Percentiles rank a stretch among this genome's conserved stretches.
These are phyloP conservation scores for Candida succiphila DNA, from an alignment of 805 yeast species.

Conservation along the genomic window DNA sequence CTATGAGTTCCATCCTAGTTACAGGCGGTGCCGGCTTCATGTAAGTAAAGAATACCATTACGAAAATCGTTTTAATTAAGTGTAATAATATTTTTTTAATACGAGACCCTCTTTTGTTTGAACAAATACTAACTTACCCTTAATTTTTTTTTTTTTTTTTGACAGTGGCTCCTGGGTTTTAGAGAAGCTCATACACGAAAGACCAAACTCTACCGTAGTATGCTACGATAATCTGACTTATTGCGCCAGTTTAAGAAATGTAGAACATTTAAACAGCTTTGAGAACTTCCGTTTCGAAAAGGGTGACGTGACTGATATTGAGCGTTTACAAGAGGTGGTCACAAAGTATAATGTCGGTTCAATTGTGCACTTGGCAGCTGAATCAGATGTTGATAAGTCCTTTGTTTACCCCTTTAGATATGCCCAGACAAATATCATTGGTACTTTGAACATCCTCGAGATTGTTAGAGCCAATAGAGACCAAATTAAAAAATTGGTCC, in stretches of 20 bases:
- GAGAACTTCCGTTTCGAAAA: slow-evolving; percentile 15
- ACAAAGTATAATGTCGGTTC: slow-evolving; percentile 16
- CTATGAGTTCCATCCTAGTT: too few relatives aligned
- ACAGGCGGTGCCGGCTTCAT: slow-evolving; percentile 54
- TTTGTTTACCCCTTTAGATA: slow-evolving; percentile 33
- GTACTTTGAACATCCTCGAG: slow-evolving; percentile 39
- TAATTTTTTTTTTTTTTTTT: neutral
- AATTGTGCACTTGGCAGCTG: slow-evolving; percentile 46
- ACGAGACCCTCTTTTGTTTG: neutral
- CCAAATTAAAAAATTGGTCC: slow-evolving; percentile 22
- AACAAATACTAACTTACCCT: neutral
- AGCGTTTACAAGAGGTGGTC: slow-evolving; percentile 12
- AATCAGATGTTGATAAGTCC: slow-evolving; percentile 44
- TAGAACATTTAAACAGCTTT: slow-evolving; percentile 16
- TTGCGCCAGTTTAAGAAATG: slow-evolving; percentile 26
- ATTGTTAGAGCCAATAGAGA: slow-evolving; percentile 14
- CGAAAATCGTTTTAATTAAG: too few relatives aligned
- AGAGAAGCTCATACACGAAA: slow-evolving; percentile 20
- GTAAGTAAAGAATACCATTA: too few relatives aligned
- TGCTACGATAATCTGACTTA: slow-evolving; percentile 39
- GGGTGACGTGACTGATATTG: slow-evolving; percentile 26
- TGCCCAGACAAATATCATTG: slow-evolving; percentile 33
- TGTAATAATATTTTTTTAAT: neutral
- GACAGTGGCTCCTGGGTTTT: slow-evolving; percentile 34
- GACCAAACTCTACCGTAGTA: slow-evolving; percentile 23